phyloP scores from a whole-genome alignment of 2,329 filamentous ascomycete genomes.

The Epichloe aotearoae region DNA sequence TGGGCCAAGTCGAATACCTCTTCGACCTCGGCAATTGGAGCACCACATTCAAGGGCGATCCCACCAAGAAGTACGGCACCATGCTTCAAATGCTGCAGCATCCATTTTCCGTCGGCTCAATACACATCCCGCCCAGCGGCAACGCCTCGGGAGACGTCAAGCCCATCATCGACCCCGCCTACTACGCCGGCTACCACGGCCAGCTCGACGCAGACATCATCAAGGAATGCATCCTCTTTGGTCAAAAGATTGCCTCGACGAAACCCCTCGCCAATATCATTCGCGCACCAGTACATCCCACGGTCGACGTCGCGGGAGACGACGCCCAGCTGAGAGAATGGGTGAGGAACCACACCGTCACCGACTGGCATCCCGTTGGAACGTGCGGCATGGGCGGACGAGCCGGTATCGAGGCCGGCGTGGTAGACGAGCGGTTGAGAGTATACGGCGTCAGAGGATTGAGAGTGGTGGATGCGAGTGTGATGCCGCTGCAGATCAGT shows the following conservation, averaged over 20 bases:
- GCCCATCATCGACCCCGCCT: constrained; percentile 28
- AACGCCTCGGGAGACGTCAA: constrained; percentile 11
- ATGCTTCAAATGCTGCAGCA: constrained; percentile 38
- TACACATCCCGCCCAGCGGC: constrained; percentile 26
- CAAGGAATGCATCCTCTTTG: constrained; percentile 26
- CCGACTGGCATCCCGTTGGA: constrained; percentile 27
- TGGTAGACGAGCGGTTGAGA: constrained; percentile 14
- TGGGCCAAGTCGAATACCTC: constrained; percentile 35
- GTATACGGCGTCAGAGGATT: constrained; percentile 14
- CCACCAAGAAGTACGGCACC: constrained; percentile 31
- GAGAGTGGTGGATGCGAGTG: constrained; percentile 13
- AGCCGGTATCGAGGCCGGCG: constrained; percentile 16
- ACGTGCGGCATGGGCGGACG: constrained; percentile 21
- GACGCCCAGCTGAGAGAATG: constrained; percentile 11
- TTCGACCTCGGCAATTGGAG: constrained; percentile 36
- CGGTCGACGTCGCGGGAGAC: constrained; percentile 9
- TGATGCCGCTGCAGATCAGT: constrained; percentile 16
- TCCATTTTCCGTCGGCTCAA: constrained; percentile 33
- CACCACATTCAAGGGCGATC: constrained; percentile 19
- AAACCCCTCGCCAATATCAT: constrained; percentile 25
- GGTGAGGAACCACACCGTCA: constrained; percentile 17
- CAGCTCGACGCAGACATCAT: constrained; percentile 30
- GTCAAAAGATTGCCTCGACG: constrained; percentile 23
- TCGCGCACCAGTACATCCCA: constrained; percentile 14
- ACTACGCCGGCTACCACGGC: constrained; percentile 26